These are phyloP conservation scores for Candida germanica DNA, from an alignment of 805 yeast species.

Conservation along the genomic window DNA sequence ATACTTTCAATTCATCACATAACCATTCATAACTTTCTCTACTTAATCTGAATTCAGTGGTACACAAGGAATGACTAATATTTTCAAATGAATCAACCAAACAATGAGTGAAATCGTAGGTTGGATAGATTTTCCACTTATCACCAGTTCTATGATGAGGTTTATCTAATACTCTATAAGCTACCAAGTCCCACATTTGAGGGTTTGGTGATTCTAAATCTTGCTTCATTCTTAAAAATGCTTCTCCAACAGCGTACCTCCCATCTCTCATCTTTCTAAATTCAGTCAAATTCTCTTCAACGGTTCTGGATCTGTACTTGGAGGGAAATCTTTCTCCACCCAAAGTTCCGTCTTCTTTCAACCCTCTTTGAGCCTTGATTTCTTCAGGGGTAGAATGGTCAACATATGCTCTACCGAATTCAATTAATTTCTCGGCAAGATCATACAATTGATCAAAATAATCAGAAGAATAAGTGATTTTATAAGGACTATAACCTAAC, in stretches of 20 bases:
- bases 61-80: slow-evolving; percentile 93
- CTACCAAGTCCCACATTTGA: slow-evolving; percentile 99
- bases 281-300: slow-evolving; percentile 72
- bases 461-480: slow-evolving; percentile 92
- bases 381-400: slow-evolving; percentile 93
- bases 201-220: slow-evolving; percentile 88
- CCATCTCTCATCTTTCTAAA: slow-evolving; percentile 94
- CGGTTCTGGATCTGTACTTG: slow-evolving; percentile 64
- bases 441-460: slow-evolving; percentile 87
- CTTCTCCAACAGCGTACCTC: slow-evolving; percentile 82
- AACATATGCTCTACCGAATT: slow-evolving; percentile 74
- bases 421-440: slow-evolving; percentile 80
- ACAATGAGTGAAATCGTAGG: slow-evolving; percentile 99
- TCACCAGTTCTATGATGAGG: slow-evolving; percentile 95
- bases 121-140: slow-evolving; percentile 97
- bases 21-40: slow-evolving; percentile 98
- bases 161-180: slow-evolving; percentile 89
- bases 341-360: slow-evolving; percentile 84
- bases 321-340: slow-evolving; percentile 92
- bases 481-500: slow-evolving; percentile 95
- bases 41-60: slow-evolving; percentile 88
- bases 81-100: slow-evolving; percentile 96
- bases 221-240: slow-evolving; percentile 95
- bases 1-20: slow-evolving; percentile 91
- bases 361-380: slow-evolving; percentile 86